A percentile compares a stretch with the other conserved stretches of the same genome.
phyloP scores from a whole-genome alignment of 768 basidiomycete genomes.

The Trametes meyenii region DNA sequence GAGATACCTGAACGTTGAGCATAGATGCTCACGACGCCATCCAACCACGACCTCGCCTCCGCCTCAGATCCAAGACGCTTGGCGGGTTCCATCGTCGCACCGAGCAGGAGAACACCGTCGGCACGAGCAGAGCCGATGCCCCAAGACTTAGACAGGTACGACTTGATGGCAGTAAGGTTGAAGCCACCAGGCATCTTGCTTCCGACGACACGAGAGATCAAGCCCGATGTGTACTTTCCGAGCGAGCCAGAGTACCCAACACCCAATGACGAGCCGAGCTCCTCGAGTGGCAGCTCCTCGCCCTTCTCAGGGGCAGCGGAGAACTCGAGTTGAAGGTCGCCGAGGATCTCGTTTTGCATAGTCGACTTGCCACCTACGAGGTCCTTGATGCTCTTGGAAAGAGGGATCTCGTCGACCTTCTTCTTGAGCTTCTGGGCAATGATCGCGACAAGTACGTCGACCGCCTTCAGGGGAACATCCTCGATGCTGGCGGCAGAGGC shows the following conservation, averaged over 20 bases:
- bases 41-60: conserved; percentile 94
- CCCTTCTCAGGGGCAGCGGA: conserved; percentile 95
- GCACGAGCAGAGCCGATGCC: conserved; percentile 90
- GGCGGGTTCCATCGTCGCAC: conserved; percentile 89
- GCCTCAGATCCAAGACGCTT: conserved; percentile 90
- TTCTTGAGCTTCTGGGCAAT: conserved; percentile 99
- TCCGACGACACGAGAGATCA: conserved; percentile 89
- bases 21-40: conserved; percentile 80
- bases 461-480: conserved; percentile 89
- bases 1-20: conserved; percentile 89
- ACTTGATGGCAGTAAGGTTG: conserved; percentile 89
- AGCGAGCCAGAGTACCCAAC: conserved; percentile 83
- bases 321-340: conserved; percentile 96
- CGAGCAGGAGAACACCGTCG: conserved; percentile 88
- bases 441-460: conserved; percentile 84
- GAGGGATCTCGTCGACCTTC: conserved; percentile 82
- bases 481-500: conserved; percentile 77
- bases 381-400: conserved; percentile 96
- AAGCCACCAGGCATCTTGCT: conserved; percentile 99
- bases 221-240: conserved; percentile 91
- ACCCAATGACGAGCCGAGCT: conserved; percentile 84
- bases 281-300: conserved; percentile 95
- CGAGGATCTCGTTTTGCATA: conserved; percentile 97
- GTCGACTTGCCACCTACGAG: conserved; percentile 99
- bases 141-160: conserved; percentile 90